Evolutionary conservation across 2,329 filamentous ascomycete species (phyloP).

Genomic region (Trichoderma gracile): DNA sequence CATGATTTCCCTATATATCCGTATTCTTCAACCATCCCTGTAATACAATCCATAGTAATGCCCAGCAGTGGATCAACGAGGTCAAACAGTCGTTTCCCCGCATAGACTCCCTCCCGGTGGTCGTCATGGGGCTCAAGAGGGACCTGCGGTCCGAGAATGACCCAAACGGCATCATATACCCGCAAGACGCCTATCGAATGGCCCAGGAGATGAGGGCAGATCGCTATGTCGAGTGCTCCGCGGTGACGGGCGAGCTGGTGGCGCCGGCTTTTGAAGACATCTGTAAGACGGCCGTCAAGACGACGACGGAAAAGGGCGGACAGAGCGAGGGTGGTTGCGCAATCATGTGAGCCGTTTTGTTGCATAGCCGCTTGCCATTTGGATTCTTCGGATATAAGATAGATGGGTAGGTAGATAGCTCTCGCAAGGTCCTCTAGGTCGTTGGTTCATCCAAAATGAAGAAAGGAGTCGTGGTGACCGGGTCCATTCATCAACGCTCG

Average conservation of each 20-base stretch:
- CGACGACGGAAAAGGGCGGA: slow-evolving; percentile 48
- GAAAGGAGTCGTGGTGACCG: not conserved
- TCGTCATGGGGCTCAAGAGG: slow-evolving; percentile 61
- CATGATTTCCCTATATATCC: slow-evolving; percentile 2
- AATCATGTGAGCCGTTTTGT: slow-evolving; percentile 46
- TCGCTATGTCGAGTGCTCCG: slow-evolving; percentile 65
- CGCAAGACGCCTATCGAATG: slow-evolving; percentile 59
- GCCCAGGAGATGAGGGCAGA: slow-evolving; percentile 62
- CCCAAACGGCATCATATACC: slow-evolving; percentile 61
- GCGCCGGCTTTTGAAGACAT: slow-evolving; percentile 61
- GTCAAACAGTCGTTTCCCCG: slow-evolving; percentile 50
- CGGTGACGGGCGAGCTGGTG: slow-evolving; percentile 60
- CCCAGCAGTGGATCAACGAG: slow-evolving; percentile 57
- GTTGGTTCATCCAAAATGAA: not conserved
- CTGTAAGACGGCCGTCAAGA: slow-evolving; percentile 55
- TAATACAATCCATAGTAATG: slow-evolving; percentile 7
- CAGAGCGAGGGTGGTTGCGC: slow-evolving; percentile 58
- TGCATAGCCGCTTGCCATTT: not conserved
- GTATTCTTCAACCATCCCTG: not conserved
- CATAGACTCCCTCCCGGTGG: slow-evolving; percentile 53
- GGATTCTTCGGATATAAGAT: not conserved
- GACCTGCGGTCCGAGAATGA: slow-evolving; percentile 60
- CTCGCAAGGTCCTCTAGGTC: not conserved
- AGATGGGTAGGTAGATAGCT: too few relatives aligned
- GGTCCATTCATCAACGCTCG: not conserved